Percentiles rank a stretch among this genome's conserved stretches.
Evolutionary conservation across 2,329 filamentous ascomycete species (phyloP).

Genomic region (Aspergillus caelatus): DNA sequence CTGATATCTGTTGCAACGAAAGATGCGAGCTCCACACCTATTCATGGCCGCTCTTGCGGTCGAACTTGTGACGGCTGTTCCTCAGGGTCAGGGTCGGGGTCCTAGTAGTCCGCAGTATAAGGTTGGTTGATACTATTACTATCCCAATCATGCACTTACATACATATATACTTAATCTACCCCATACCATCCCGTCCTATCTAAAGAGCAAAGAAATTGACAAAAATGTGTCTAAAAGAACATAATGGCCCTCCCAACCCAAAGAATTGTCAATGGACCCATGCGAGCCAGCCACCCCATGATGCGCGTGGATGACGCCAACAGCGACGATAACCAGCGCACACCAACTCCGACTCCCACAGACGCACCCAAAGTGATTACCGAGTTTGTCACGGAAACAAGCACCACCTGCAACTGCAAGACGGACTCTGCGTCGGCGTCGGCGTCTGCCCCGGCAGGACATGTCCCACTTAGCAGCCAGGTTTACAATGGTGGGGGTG

Average conservation of each 20-base stretch:
- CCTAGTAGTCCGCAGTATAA: neutral
- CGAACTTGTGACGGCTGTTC: neutral
- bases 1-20: no score
- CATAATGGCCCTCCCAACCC: neutral
- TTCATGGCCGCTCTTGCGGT: neutral
- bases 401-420: neutral
- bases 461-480: neutral
- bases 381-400: neutral
- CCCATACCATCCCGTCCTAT: no score
- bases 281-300: constrained; percentile 1
- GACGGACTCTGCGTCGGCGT: neutral
- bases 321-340: neutral
- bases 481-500: neutral
- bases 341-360: neutral
- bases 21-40: neutral
- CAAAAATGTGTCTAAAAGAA: neutral
- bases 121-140: neutral
- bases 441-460: neutral
- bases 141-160: no score
- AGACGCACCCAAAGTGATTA: neutral
- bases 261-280: neutral
- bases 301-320: neutral
- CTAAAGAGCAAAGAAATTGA: neutral
- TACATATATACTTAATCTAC: no score
- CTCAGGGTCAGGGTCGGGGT: neutral